Evolutionary conservation across 78 protist species (phyloP).

Genomic region (Monosiga brevicollis): DNA sequence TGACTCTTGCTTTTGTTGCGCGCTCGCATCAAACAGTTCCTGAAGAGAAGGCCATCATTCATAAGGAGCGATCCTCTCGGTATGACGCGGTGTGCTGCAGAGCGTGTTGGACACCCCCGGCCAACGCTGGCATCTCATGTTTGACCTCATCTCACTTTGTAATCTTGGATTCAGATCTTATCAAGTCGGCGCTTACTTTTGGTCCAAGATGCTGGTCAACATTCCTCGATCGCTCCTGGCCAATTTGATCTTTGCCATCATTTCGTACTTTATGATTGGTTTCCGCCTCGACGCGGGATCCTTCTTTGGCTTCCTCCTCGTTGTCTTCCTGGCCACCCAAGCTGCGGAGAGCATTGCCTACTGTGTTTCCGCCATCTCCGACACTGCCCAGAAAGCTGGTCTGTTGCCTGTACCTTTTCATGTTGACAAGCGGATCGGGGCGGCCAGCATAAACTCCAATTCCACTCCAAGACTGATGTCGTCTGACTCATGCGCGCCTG

Average conservation of each 20-base stretch:
- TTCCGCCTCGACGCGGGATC: neutral
- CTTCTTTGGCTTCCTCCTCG: neutral
- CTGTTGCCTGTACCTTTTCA: no score
- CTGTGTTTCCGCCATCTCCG: neutral
- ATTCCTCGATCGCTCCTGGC: constrained; percentile 17
- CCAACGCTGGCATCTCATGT: no score
- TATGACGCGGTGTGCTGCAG: no score
- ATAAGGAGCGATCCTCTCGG: no score
- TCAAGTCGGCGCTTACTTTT: constrained; percentile 18
- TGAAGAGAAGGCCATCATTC: no score
- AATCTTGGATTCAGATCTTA: constrained; percentile 5
- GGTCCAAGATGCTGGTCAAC: constrained; percentile 20
- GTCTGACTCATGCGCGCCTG: no score
- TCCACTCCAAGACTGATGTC: no score
- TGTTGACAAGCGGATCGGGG: no score
- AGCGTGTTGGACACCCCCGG: no score
- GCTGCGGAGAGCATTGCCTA: neutral
- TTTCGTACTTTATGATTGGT: constrained; percentile 16
- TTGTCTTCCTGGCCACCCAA: neutral
- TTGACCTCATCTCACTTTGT: no score
- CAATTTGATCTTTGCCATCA: constrained; percentile 13
- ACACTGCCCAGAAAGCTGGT: neutral
- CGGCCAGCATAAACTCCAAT: no score
- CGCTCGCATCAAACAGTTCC: no score
- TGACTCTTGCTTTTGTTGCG: neutral